Evolutionary conservation across 352 stramenopile species (phyloP), one percentile per base, ranked within the genome.

Genomic region (Globisporangium solare): DNA sequence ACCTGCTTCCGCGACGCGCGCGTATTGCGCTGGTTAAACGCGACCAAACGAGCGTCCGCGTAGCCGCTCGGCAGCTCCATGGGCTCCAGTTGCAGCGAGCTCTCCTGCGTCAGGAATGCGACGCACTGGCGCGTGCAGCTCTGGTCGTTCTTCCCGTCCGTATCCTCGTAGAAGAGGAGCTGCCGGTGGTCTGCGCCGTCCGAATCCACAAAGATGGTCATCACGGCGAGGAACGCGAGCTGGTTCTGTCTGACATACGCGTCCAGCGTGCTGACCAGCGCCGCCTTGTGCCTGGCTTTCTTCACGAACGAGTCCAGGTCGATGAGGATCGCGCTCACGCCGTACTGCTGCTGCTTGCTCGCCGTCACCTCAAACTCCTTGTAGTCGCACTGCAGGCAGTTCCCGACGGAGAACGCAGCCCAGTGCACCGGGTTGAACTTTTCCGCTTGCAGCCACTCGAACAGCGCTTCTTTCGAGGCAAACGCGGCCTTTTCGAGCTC

Each of bases 341-440:
- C 81, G 40, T 83, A 77, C 31, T 73, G 20, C 47, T 21, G 42
- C 48, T 37, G 4, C 1, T 31, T 47, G 15, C 22, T 35, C 1
- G 59, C 45, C 45, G 70, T 71, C 18, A 35, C 27, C 3, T 63
- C 49, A 27, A 92, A 92, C 62, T 92, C 77, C 51, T 94, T 94
- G 71, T 89, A 89, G 66, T 94, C 83, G 64, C 79, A 86, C 47
- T 74, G 59, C 48, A 94, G 67, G 62, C 81, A 91, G 56, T 90
- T 83, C 39, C 49, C 53, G 43, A 92, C 60, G 1, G 79, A 72
- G 54, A 93, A 90, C 18, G 54, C 52, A 8, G n/a, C 43, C 83
- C 83, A 93, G 54, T 89, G 79, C 10, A 18, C 59, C 7, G 76
- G 59, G 17, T 80, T 85, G 47, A 87, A 88, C 63, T 88, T 89